Conservation (phyloP, 345 rosid genomes). For the Schrenkiella parvula region DNA sequence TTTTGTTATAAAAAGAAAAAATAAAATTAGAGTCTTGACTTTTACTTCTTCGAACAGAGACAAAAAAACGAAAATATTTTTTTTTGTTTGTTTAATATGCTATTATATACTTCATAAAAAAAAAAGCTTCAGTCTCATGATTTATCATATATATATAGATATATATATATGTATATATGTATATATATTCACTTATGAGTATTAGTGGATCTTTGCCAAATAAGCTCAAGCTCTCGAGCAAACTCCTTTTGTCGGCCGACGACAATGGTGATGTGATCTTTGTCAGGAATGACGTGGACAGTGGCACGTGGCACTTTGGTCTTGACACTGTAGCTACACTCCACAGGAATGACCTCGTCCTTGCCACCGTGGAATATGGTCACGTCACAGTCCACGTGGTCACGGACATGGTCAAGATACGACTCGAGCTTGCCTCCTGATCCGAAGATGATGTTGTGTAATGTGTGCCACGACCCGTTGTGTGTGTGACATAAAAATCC, state of each 20-base stretch:
- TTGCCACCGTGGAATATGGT: slow-evolving; percentile 66
- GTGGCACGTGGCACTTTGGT: slow-evolving; percentile 61
- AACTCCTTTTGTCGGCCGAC: slow-evolving; percentile 71
- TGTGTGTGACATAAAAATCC: slow-evolving; percentile 95
- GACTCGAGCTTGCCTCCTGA: slow-evolving; percentile 69
- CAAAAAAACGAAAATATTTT: background rate
- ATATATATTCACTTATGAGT: slow-evolving; percentile 8
- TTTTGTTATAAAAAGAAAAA: background rate
- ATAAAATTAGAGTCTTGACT: slow-evolving; percentile 8
- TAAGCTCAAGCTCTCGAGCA: slow-evolving; percentile 70
- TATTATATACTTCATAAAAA: slow-evolving; percentile 2
- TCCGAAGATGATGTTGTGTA: slow-evolving; percentile 93
- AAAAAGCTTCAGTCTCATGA: background rate
- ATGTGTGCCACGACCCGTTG: slow-evolving; percentile 89
- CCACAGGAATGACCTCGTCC: slow-evolving; percentile 79
- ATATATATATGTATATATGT: too few relatives aligned
- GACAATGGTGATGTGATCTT: slow-evolving; percentile 91
- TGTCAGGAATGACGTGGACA: slow-evolving; percentile 40
- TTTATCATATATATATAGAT: too few relatives aligned
- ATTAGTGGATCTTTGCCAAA: slow-evolving; percentile 46
- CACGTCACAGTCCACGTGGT: slow-evolving; percentile 58
- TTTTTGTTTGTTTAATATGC: background rate
- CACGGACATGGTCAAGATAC: slow-evolving; percentile 65
- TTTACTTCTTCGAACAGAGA: background rate
- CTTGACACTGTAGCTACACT: slow-evolving; percentile 72